These are phyloP conservation scores for Candida pseudoglaebosa DNA, from an alignment of 805 yeast species.

Conservation along the genomic window DNA sequence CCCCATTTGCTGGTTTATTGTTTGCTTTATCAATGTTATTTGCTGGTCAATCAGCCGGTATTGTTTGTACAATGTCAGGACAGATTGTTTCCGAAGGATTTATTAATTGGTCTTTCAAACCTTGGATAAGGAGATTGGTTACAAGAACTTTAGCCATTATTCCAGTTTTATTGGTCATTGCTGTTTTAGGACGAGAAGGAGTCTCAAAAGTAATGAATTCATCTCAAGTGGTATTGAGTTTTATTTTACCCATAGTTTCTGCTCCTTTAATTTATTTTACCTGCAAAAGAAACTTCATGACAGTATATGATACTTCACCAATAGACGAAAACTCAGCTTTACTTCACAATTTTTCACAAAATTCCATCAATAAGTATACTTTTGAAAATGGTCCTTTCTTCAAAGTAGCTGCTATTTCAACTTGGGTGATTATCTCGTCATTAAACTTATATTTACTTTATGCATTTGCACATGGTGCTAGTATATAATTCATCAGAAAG, in stretches of 20 bases:
- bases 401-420: constrained; percentile 27
- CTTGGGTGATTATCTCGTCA: constrained; percentile 38
- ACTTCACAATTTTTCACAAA: constrained; percentile 8
- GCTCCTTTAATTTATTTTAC: constrained; percentile 46
- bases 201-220: constrained; percentile 43
- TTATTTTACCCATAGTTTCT: constrained; percentile 40
- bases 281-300: constrained; percentile 35
- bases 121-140: constrained; percentile 41
- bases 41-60: constrained; percentile 46
- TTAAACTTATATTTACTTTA: constrained; percentile 39
- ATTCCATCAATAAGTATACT: constrained; percentile 19
- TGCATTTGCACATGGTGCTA: constrained; percentile 39
- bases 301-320: constrained; percentile 25
- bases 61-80: constrained; percentile 48
- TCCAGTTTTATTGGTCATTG: constrained; percentile 37
- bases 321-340: constrained; percentile 11
- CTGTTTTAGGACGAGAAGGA: constrained; percentile 39
- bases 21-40: constrained; percentile 45
- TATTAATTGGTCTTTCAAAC: constrained; percentile 40
- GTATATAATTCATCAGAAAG: constrained; percentile 19
- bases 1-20: constrained; percentile 42
- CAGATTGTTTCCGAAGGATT: constrained; percentile 45
- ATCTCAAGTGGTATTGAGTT: constrained; percentile 42
- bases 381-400: constrained; percentile 38
- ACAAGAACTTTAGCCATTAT: constrained; percentile 40